Conservation (phyloP, 768 basidiomycete genomes). For the Boletus reticuloceps region DNA sequence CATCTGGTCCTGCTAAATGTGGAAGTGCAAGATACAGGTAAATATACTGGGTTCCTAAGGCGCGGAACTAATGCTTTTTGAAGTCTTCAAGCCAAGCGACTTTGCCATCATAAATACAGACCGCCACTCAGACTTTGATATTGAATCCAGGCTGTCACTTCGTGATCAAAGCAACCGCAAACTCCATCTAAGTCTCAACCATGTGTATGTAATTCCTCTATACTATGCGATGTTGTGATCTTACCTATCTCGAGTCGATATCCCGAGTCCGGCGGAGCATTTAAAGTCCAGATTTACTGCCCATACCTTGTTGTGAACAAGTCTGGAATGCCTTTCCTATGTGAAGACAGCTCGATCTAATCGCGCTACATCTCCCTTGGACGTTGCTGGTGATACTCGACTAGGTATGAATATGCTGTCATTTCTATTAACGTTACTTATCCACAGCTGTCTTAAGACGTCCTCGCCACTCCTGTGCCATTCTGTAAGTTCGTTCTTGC, state of each 20-base stretch:
- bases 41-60: background rate
- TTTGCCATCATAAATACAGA: slow-evolving; percentile 98
- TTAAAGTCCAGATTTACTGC: slow-evolving; percentile 92
- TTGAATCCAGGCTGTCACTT: slow-evolving; percentile 69
- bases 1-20: slow-evolving; percentile 90
- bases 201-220: slow-evolving; percentile 60
- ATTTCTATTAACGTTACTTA: background rate
- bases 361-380: slow-evolving; percentile 62
- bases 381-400: slow-evolving; percentile 80
- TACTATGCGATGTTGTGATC: background rate
- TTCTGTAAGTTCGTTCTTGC: slow-evolving; percentile 66
- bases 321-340: slow-evolving; percentile 78
- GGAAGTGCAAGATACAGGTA: slow-evolving; percentile 89
- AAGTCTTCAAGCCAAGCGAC: slow-evolving; percentile 91
- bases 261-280: slow-evolving; percentile 90
- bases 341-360: slow-evolving; percentile 62
- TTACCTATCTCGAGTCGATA: slow-evolving; percentile 50
- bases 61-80: background rate
- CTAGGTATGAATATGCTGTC: slow-evolving; percentile 41
- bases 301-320: slow-evolving; percentile 93
- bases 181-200: slow-evolving; percentile 81
- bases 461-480: slow-evolving; percentile 57
- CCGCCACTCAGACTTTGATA: slow-evolving; percentile 82
- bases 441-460: slow-evolving; percentile 33
- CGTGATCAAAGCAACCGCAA: slow-evolving; percentile 74